Base-by-base conservation (phyloP, 2,329 filamentous ascomycete species). In the Nothopassalora personata region DNA sequence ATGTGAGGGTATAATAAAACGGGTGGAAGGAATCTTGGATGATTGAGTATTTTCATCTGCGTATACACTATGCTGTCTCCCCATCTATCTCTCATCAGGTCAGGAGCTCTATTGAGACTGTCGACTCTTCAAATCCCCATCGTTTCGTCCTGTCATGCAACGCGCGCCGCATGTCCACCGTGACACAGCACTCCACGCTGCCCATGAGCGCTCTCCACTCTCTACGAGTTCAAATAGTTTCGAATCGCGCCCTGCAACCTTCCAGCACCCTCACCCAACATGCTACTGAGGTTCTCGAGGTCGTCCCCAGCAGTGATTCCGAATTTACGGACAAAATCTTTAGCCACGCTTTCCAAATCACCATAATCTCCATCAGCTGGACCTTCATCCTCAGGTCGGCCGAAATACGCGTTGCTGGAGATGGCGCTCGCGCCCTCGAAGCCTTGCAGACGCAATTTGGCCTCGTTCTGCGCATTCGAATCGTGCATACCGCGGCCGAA, bases 391-490 rank as follows among this genome's bases (percentile, higher is more conserved):
- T 99, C 94, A 2, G 91, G 88, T 54, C 93, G 88, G 61, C 94
- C 94, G 74, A 99, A 99, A 81, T 97, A 99, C 57, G 91, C 91
- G 75, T 97, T 99, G 59, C 90, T 96, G 6, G 92, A 97, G 74
- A 99, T 99, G 65, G 91, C 80, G 1, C 86, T 87, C 10, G 94
- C 92, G 48, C 94, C 91, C 76, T 97, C 93, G 71, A 99, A 99
- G 50, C 91, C 90, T 78, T 91, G 87, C 56, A 99, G 83, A 45
- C 94, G 86, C 27, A 82, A 81, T 79, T 96, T 96, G 68, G 94
- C 93, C 78, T 97, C 93, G 54, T 86, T 81, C 72, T 94, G 88
- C 8, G 88, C 85, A 57, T 81, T 81, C 39, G 92, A 86, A 72
- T 99, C 92, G 75, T 87, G 97, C 57, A 83, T 79, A 55, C 91